These are phyloP conservation scores for Tubosaeta brunneosetosa DNA, from an alignment of 768 basidiomycete species.

Conservation along the genomic window DNA sequence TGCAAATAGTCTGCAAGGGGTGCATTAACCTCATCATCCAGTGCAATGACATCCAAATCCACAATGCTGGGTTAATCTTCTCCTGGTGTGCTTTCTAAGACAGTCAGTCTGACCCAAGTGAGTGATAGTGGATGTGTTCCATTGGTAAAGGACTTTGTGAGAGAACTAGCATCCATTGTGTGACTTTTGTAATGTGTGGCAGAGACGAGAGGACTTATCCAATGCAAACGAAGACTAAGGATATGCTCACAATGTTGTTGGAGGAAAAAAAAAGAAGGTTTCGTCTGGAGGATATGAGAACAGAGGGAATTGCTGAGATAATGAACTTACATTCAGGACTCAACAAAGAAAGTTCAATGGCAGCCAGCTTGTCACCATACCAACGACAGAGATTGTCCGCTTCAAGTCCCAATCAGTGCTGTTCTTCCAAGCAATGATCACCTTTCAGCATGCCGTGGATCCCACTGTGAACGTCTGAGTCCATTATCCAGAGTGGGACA, in stretches of 20 bases:
- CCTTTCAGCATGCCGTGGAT: neutral
- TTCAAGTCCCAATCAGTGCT: neutral
- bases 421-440: neutral
- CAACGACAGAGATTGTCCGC: slow-evolving; percentile 33
- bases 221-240: neutral
- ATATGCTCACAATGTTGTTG: neutral
- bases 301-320: neutral
- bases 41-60: too few species aligned
- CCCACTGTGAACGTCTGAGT: neutral
- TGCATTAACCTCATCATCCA: too few species aligned
- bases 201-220: neutral
- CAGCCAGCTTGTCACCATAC: slow-evolving; percentile 29
- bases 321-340: slow-evolving; percentile 10
- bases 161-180: too few species aligned
- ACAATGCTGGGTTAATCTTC: too few species aligned
- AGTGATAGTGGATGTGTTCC: too few species aligned
- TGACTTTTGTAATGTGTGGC: neutral
- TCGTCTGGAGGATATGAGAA: neutral
- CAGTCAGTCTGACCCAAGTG: too few species aligned
- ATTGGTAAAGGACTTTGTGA: too few species aligned
- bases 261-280: neutral
- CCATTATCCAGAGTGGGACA: neutral
- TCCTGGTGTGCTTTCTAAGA: too few species aligned
- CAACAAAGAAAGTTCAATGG: slow-evolving; percentile 16
- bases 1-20: too few species aligned